These are phyloP conservation scores for Leccinum pachyderme DNA, from an alignment of 1,284 basidiomycete species.

Conservation along the genomic window DNA sequence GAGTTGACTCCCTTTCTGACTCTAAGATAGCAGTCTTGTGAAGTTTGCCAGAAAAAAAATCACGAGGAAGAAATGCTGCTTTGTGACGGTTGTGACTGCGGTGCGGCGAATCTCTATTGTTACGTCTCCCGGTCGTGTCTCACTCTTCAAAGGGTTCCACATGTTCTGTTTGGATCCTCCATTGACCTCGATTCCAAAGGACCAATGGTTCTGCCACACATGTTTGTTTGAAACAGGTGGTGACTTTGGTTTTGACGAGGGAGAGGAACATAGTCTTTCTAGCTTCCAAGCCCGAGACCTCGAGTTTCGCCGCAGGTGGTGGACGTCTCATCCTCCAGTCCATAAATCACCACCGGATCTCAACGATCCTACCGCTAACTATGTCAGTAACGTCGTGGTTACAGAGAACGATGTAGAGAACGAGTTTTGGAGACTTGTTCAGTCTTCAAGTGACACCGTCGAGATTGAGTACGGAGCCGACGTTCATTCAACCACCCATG, in stretches of 20 bases:
- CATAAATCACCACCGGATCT: conserved; percentile 30
- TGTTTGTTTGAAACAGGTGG: conserved; percentile 94
- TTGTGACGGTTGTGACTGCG: conserved; percentile 96
- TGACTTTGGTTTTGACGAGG: conserved; percentile 98
- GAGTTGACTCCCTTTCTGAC: conserved; percentile 19
- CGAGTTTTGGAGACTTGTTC: conserved; percentile 97
- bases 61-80: conserved; percentile 88
- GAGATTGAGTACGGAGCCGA: conserved; percentile 99
- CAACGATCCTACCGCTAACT: conserved; percentile 52
- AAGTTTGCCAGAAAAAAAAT: conserved; percentile 88
- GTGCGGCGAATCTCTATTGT: conserved; percentile 44
- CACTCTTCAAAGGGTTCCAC: conserved; percentile 74
- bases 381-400: conserved; percentile 65
- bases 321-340: conserved; percentile 69
- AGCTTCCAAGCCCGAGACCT: conserved; percentile 91
- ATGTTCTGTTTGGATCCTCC: conserved; percentile 96
- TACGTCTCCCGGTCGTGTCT: conserved; percentile 14
- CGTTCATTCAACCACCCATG: conserved; percentile 96
- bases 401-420: conserved; percentile 90
- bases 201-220: conserved; percentile 95
- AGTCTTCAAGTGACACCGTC: conserved; percentile 87
- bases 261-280: conserved; percentile 91
- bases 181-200: conserved; percentile 78
- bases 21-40: conserved; percentile 52
- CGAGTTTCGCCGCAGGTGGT: conserved; percentile 89